Percentiles rank a stretch among this genome's conserved stretches.
Conservation (phyloP, 768 basidiomycete genomes). For the Termitomyces sp. region DNA sequence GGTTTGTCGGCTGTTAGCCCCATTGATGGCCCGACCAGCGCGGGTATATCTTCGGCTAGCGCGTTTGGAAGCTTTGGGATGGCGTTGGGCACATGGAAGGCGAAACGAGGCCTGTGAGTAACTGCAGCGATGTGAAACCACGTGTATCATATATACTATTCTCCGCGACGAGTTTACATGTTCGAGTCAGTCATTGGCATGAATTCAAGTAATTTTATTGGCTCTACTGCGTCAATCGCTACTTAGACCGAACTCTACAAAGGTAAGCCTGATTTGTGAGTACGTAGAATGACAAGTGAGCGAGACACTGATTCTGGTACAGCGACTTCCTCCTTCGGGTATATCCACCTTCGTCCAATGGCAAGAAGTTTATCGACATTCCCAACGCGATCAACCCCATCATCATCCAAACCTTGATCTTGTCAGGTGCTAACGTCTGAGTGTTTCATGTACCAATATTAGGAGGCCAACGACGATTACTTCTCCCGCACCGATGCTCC, state of each 20-base stretch:
- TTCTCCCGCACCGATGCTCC: neutral
- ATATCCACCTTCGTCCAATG: neutral
- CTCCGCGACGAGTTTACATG: neutral
- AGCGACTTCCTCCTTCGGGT: neutral
- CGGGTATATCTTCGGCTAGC: constrained; percentile 11
- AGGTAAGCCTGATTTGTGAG: neutral
- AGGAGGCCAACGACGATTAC: too few relatives aligned
- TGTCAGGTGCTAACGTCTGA: neutral
- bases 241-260: neutral
- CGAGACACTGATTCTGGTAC: neutral
- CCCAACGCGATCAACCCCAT: neutral
- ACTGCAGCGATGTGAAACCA: neutral
- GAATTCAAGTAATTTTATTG: neutral
- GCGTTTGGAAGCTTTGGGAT: constrained; percentile 30
- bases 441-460: neutral
- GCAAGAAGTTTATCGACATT: neutral
- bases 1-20: constrained; percentile 2
- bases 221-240: neutral
- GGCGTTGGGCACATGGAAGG: constrained; percentile 23
- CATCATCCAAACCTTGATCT: neutral
- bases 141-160: constrained; percentile 2
- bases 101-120: constrained; percentile 6
- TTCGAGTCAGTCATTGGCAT: neutral
- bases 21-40: constrained; percentile 8
- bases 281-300: neutral